These are phyloP conservation scores for Didymella glomerata DNA, from an alignment of 2,329 filamentous ascomycete genomes.

Conservation along the genomic window DNA sequence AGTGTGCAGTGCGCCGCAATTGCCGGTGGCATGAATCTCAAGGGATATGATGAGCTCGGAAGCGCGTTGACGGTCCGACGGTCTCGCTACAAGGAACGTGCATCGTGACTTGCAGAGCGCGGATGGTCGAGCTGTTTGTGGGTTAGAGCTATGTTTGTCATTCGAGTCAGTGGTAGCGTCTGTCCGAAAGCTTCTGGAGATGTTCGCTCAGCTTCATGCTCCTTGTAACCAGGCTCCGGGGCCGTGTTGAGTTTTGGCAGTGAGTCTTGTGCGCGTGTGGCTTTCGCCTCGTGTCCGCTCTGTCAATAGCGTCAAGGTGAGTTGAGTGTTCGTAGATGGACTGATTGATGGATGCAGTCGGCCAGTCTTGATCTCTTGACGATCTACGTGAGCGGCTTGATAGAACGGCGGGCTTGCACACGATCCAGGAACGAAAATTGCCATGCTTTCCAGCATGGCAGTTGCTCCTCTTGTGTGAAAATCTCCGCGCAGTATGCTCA, in stretches of 20 bases:
- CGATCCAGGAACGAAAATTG: neutral
- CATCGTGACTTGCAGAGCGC: slow-evolving; percentile 7
- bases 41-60: neutral
- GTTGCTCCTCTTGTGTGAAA: neutral
- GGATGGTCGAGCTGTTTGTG: slow-evolving; percentile 13
- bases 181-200: neutral
- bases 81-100: neutral
- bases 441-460: neutral
- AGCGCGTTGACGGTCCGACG: slow-evolving; percentile 1
- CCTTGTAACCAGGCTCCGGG: neutral
- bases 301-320: neutral
- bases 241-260: neutral
- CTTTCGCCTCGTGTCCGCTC: neutral
- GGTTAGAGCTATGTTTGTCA: neutral
- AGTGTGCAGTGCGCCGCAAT: neutral
- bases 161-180: neutral
- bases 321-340: neutral
- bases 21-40: neutral
- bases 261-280: neutral
- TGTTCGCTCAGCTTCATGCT: neutral
- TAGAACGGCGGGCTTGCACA: neutral
- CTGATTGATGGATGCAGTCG: neutral
- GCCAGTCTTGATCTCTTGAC: neutral
- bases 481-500: neutral
- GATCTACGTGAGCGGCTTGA: neutral